phyloP scores from a whole-genome alignment of 139 green algal species.

The Picochlorum sp. region DNA sequence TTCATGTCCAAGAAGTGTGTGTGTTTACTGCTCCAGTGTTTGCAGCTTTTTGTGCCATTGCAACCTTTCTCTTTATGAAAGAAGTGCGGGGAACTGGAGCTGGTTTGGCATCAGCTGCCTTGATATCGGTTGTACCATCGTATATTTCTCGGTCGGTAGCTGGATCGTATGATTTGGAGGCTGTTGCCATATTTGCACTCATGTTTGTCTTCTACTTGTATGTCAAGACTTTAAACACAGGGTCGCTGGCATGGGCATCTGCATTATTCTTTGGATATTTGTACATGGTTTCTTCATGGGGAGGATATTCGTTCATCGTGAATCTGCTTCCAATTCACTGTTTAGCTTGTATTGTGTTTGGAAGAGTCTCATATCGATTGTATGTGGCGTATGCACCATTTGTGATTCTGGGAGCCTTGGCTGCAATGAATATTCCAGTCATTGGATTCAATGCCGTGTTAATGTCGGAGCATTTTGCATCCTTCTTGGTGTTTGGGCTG shows the following conservation, averaged over 20 bases:
- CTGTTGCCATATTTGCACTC: slow-evolving; percentile 91
- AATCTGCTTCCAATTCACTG: slow-evolving; percentile 94
- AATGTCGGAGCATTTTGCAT: slow-evolving; percentile 91
- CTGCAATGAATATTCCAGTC: slow-evolving; percentile 74
- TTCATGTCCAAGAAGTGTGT: slow-evolving; percentile 93
- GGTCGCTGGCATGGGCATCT: slow-evolving; percentile 62
- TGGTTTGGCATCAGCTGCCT: slow-evolving; percentile 73
- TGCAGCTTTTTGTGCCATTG: slow-evolving; percentile 70
- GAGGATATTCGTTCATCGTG: slow-evolving; percentile 97
- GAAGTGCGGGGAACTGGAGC: slow-evolving; percentile 57
- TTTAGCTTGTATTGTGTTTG: slow-evolving; percentile 68
- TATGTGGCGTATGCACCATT: slow-evolving; percentile 81
- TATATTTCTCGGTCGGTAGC: slow-evolving; percentile 86
- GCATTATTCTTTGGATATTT: slow-evolving; percentile 58
- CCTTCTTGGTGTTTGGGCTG: slow-evolving; percentile 77
- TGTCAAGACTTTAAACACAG: slow-evolving; percentile 53
- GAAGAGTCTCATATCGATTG: slow-evolving; percentile 45
- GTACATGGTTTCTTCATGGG: slow-evolving; percentile 90
- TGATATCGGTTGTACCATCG: slow-evolving; percentile 78
- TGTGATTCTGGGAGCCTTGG: slow-evolving; percentile 68
- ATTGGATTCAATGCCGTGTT: slow-evolving; percentile 95
- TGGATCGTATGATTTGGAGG: slow-evolving; percentile 82
- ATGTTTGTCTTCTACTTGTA: slow-evolving; percentile 83
- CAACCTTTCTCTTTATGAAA: slow-evolving; percentile 77
- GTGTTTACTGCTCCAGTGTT: slow-evolving; percentile 94